These are phyloP conservation scores for Apiospora hydei DNA, from an alignment of 2,329 filamentous ascomycete species.

Conservation along the genomic window DNA sequence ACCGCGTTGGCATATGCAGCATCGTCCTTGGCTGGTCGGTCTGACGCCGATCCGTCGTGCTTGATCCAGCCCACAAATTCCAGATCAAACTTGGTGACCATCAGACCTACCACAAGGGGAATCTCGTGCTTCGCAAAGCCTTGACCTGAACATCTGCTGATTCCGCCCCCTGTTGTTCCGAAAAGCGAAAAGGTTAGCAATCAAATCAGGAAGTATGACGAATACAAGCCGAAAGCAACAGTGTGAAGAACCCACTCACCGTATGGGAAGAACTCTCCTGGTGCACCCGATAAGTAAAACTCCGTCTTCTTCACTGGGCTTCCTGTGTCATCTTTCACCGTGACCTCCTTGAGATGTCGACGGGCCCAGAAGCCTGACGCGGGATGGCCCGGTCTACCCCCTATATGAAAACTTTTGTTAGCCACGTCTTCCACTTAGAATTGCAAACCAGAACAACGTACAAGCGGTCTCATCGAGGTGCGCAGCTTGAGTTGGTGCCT, in stretches of 20 bases:
- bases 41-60: not conserved
- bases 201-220: no score
- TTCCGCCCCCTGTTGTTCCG: no score
- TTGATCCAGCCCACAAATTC: not conserved
- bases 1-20: slow-evolving; percentile 26
- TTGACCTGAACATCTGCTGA: no score
- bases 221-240: no score
- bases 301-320: not conserved
- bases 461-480: not conserved
- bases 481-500: not conserved
- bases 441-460: not conserved
- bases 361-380: not conserved
- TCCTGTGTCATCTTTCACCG: not conserved
- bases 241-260: no score
- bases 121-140: no score
- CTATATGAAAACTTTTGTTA: not conserved
- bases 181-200: no score
- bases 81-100: not conserved
- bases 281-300: not conserved
- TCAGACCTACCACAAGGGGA: no score
- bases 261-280: not conserved
- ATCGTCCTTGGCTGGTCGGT: not conserved
- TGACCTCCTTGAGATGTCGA: not conserved
- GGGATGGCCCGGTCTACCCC: not conserved
- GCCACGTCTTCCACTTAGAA: not conserved